Evolutionary conservation across 2,329 filamentous ascomycete species (phyloP), one percentile per base, ranked within the genome.

Genomic region (Plectosphaerella plurivora): DNA sequence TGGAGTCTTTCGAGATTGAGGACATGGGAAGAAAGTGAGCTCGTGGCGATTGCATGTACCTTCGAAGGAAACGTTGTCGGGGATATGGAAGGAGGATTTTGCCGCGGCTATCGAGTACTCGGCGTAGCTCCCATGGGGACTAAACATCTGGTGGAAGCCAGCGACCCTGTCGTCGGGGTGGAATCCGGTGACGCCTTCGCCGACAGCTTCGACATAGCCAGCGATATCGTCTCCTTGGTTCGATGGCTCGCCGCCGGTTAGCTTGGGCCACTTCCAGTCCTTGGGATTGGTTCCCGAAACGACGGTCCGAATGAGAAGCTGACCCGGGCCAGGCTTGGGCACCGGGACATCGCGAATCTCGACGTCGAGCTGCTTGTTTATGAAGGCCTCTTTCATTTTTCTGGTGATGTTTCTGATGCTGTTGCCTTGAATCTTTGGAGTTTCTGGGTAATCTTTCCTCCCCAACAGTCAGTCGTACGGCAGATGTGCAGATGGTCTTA

Each of bases 51-150:
- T 22, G 5, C 22, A 22, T 5, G 22, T 22, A 49, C 46, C 48
- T 65, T 83, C 77, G 49, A 81, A 82, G 11, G 69, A 72, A 3
- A 70, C 70, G 24, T 69, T 64, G 25, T 68, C 56, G 0, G 79
- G 76, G 24, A 82, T 67, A 57, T 76, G 75, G 59, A 83, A 82
- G 0, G 81, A 83, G 0, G 79, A 79, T 57, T 78, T 71, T 33
- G 73, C 70, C 69, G 70, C 75, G 2, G 75, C 75, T n/a, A 85
- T 64, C 3, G 79, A 75, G 60, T 84, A 85, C 59, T 85, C 81
- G 10, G 81, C 82, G 58, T 76, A 86, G 28, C 69, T 76, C 4
- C 82, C 82, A 39, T 72, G 65, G 0, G 74, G 71, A 3, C 66
- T 67, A 51, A 67, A 58, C 72, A 84, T 83, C 57, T 78, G 68